Evolutionary conservation across 768 basidiomycete species (phyloP).

Genomic region (Suillus spraguei): DNA sequence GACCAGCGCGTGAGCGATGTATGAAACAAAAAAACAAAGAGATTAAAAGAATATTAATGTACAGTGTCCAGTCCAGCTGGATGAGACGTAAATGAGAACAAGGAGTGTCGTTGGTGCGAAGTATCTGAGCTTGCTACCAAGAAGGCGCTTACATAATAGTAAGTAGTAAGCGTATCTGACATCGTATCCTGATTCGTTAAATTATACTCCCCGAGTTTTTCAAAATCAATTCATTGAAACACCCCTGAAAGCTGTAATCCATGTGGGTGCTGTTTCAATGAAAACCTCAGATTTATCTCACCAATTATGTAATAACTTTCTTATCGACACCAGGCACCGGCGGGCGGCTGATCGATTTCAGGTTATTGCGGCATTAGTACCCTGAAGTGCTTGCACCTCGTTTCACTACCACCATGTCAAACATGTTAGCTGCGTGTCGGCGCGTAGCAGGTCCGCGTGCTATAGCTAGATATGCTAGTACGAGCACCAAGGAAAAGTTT

Average conservation of each 20-base stretch:
- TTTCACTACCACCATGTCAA: conserved; percentile 7
- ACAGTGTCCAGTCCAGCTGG: conserved; percentile 28
- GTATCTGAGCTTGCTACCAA: neutral
- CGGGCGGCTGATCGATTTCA: too few relatives aligned
- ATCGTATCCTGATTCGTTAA: too few relatives aligned
- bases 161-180: neutral
- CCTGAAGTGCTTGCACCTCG: neutral
- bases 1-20: neutral
- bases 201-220: too few relatives aligned
- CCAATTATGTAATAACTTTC: neutral
- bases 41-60: conserved; percentile 3
- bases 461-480: conserved; percentile 27
- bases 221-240: neutral
- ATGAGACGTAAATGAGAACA: conserved; percentile 8
- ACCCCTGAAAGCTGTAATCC: neutral
- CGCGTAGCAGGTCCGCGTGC: conserved; percentile 13
- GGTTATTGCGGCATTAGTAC: too few relatives aligned
- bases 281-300: too few relatives aligned
- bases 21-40: too few relatives aligned
- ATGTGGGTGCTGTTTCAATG: neutral
- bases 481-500: conserved; percentile 53
- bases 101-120: conserved; percentile 4
- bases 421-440: conserved; percentile 16
- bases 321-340: neutral
- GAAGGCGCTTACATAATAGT: neutral